Conservation (phyloP, 2,329 filamentous ascomycete species). For the Paradendryphiella salina region DNA sequence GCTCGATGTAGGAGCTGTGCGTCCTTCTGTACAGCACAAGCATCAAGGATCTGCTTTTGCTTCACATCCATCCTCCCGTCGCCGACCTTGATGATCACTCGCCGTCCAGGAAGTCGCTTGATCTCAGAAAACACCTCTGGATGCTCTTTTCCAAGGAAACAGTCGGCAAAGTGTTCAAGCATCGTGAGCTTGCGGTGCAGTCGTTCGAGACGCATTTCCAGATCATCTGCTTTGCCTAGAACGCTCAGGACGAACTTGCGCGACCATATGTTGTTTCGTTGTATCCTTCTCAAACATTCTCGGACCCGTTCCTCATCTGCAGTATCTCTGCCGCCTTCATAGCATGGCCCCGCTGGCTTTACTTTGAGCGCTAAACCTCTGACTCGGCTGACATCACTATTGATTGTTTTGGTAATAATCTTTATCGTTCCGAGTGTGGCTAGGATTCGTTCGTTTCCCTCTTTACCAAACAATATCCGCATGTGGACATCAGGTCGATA, state of each 20-base stretch:
- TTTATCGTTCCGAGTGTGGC: conserved; percentile 21
- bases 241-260: conserved; percentile 28
- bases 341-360: conserved; percentile 2
- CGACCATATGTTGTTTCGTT: conserved; percentile 23
- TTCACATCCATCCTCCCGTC: conserved; percentile 15
- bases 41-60: conserved; percentile 24
- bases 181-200: conserved; percentile 25
- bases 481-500: conserved; percentile 25
- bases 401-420: conserved; percentile 14
- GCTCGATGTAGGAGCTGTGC: conserved; percentile 31
- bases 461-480: conserved; percentile 28
- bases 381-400: conserved; percentile 22
- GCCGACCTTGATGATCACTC: conserved; percentile 20
- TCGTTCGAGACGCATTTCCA: conserved; percentile 24
- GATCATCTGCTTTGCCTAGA: conserved; percentile 19
- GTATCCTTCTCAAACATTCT: conserved; percentile 26
- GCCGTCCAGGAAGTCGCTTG: conserved; percentile 29
- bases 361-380: conserved; percentile 24
- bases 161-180: conserved; percentile 31
- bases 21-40: conserved; percentile 29
- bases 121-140: conserved; percentile 28
- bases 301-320: conserved; percentile 21
- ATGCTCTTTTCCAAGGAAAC: conserved; percentile 31
- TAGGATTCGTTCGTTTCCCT: conserved; percentile 25
- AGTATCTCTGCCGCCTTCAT: conserved; percentile 1